phyloP scores from a whole-genome alignment of 2,329 filamentous ascomycete genomes.

The Sporothrix sp. region DNA sequence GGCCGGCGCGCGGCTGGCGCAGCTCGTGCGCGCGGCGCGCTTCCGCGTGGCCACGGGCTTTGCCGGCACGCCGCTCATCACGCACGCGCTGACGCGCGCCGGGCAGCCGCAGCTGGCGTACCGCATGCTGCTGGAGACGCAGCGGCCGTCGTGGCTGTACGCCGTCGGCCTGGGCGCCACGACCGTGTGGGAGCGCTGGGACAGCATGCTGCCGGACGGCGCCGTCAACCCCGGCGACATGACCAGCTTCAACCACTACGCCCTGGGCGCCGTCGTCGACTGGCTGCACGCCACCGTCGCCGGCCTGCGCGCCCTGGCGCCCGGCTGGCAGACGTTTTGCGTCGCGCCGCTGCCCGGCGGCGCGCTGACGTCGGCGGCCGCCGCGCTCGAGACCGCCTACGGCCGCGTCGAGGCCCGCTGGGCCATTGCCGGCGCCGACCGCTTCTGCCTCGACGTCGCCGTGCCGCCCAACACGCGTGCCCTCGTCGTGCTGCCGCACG shows the following conservation, averaged over 20 bases:
- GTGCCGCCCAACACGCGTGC: conserved; percentile 17
- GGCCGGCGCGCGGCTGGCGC: conserved; percentile 1
- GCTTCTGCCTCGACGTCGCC: conserved; percentile 12
- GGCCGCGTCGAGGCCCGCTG: conserved; percentile 16
- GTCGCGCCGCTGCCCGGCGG: neutral
- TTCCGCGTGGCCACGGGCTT: conserved; percentile 22
- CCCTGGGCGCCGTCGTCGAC: conserved; percentile 24
- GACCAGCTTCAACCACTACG: conserved; percentile 35
- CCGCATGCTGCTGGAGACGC: conserved; percentile 28
- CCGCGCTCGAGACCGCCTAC: neutral
- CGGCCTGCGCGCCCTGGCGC: neutral
- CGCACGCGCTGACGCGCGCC: conserved; percentile 13
- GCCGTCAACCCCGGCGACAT: conserved; percentile 30
- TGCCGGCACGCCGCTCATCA: conserved; percentile 21
- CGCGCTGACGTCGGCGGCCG: neutral
- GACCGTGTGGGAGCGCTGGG: conserved; percentile 34
- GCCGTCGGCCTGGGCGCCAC: conserved; percentile 31
- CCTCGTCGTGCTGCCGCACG: conserved; percentile 12
- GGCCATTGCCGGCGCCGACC: neutral
- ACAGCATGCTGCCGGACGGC: conserved; percentile 29
- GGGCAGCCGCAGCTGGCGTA: conserved; percentile 19
- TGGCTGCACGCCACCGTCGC: conserved; percentile 4
- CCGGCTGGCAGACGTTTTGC: conserved; percentile 5
- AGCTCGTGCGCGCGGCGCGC: conserved; percentile 8
- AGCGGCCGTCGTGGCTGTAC: conserved; percentile 29